Evolutionary conservation across 2,329 filamentous ascomycete species (phyloP).

Genomic region (Mariannaea elegans): DNA sequence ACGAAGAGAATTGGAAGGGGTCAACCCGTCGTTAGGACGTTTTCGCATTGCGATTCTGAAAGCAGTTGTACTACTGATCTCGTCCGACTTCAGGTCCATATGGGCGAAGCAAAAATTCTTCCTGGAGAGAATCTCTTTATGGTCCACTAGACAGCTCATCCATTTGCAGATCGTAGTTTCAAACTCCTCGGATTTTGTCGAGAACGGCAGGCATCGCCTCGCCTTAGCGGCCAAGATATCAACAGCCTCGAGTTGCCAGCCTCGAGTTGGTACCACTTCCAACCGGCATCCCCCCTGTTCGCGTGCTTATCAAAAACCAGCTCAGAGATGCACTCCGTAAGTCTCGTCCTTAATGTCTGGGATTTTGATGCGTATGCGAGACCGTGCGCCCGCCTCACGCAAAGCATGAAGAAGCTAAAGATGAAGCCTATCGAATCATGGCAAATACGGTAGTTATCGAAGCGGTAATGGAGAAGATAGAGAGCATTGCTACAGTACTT

Average conservation of each 20-base stretch:
- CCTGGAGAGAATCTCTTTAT: no score
- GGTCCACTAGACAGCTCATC: slow-evolving; percentile 31
- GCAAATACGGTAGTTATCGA: no score
- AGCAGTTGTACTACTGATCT: no score
- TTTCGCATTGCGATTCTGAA: no score
- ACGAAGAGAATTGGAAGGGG: no score
- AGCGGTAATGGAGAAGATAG: no score
- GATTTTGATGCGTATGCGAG: background rate
- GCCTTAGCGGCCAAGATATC: background rate
- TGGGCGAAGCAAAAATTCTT: no score
- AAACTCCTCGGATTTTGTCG: slow-evolving; percentile 22
- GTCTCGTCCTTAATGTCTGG: background rate
- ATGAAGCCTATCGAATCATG: no score
- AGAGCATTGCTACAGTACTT: no score
- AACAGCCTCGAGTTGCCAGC: background rate
- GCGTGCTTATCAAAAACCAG: background rate
- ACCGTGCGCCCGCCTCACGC: slow-evolving; percentile 4
- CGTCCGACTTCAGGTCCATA: no score
- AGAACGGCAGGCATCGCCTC: slow-evolving; percentile 8
- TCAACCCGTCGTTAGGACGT: background rate
- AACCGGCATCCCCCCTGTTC: slow-evolving; percentile 11
- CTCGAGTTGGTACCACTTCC: no score
- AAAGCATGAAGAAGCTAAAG: slow-evolving; percentile 2
- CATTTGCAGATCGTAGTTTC: slow-evolving; percentile 19
- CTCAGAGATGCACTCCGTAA: background rate